Evolutionary conservation across 2,329 filamentous ascomycete genomes (phyloP).

Genomic region (Fonsecaea pedrosoi): DNA sequence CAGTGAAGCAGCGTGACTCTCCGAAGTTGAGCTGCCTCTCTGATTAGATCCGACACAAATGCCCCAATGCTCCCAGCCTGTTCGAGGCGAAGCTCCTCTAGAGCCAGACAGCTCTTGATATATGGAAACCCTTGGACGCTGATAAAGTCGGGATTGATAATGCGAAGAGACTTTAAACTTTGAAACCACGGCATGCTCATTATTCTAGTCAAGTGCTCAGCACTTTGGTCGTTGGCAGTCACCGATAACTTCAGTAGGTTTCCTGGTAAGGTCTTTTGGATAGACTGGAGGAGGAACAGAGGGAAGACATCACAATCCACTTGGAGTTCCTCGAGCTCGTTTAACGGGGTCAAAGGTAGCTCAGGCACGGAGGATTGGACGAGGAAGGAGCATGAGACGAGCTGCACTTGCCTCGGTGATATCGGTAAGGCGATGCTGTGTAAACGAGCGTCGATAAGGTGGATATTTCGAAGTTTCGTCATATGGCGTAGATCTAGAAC

Average conservation of each 20-base stretch:
- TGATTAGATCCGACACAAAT: constrained; percentile 30
- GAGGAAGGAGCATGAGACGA: not conserved
- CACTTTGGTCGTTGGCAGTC: not conserved
- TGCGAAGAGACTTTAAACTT: constrained; percentile 16
- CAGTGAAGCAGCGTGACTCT: constrained; percentile 24
- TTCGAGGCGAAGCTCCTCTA: constrained; percentile 25
- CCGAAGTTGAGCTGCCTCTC: constrained; percentile 18
- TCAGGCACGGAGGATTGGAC: not conserved
- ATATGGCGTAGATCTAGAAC: constrained; percentile 2
- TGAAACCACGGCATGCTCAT: constrained; percentile 13
- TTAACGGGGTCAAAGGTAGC: not conserved
- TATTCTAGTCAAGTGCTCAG: not conserved
- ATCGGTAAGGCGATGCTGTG: not conserved
- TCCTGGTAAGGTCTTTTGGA: not conserved
- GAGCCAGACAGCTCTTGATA: constrained; percentile 10
- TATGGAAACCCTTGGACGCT: constrained; percentile 13
- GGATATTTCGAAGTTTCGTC: not conserved
- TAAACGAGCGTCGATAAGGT: not conserved
- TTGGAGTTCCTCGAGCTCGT: constrained; percentile 1
- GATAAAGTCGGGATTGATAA: constrained; percentile 9
- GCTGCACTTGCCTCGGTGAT: not conserved
- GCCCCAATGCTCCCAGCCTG: constrained; percentile 22
- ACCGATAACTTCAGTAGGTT: not conserved
- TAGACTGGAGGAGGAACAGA: not conserved
- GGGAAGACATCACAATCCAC: not conserved